Evolutionary conservation across 2,329 filamentous ascomycete species (phyloP).

Genomic region (Paraphoma sp.): DNA sequence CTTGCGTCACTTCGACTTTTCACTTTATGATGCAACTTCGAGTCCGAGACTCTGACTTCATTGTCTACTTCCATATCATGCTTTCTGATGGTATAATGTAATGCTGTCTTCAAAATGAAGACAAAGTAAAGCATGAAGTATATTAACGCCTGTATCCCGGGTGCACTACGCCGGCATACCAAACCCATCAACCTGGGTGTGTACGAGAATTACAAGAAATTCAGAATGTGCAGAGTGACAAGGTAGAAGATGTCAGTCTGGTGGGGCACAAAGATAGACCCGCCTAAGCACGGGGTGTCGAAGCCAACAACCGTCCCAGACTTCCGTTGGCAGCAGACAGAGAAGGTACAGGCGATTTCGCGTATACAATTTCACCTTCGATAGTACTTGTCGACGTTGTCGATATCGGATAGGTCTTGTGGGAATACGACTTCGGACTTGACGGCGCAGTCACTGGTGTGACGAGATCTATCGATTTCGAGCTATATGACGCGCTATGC

Average conservation of each 20-base stretch:
- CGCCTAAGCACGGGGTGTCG: slow-evolving; percentile 20
- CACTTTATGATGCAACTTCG: not conserved
- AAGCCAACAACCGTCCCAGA: slow-evolving; percentile 45
- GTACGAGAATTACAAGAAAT: not conserved
- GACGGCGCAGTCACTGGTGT: slow-evolving; percentile 48
- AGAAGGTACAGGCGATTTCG: slow-evolving; percentile 42
- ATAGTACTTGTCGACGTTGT: slow-evolving; percentile 41
- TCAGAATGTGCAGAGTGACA: not conserved
- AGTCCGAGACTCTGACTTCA: not conserved
- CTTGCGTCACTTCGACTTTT: not conserved
- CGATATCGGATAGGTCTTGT: slow-evolving; percentile 42
- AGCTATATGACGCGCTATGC: slow-evolving; percentile 46
- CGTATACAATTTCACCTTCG: slow-evolving; percentile 48
- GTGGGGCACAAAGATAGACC: not conserved
- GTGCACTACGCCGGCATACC: slow-evolving; percentile 5
- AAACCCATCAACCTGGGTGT: not conserved
- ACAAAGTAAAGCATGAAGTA: not conserved
- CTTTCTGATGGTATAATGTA: slow-evolving; percentile 7
- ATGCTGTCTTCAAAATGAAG: not conserved
- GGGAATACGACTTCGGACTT: slow-evolving; percentile 42
- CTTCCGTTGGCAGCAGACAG: slow-evolving; percentile 45
- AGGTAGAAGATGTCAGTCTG: not conserved
- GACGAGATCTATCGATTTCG: slow-evolving; percentile 54
- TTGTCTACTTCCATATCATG: not conserved
- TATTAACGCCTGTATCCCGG: not conserved